phyloP scores from a whole-genome alignment of 495 filamentous ascomycete genomes.

The Bathelium albidoporum region DNA sequence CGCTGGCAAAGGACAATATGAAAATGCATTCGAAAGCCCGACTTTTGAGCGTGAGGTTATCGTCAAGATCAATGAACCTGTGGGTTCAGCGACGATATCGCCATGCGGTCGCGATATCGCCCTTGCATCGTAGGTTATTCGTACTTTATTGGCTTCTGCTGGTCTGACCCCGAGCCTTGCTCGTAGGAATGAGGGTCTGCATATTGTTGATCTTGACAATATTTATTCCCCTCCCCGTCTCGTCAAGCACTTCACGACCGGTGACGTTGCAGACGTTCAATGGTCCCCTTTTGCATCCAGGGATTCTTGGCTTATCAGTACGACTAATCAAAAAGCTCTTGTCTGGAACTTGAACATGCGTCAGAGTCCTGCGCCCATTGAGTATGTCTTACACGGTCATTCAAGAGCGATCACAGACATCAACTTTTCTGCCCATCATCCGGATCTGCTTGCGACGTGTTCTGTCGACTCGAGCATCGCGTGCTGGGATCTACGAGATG shows the following conservation, averaged over 20 bases:
- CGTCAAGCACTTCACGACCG: conserved; percentile 77
- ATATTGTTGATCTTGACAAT: conserved; percentile 88
- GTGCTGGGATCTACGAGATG: conserved; percentile 79
- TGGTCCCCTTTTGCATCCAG: conserved; percentile 89
- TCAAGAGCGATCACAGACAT: conserved; percentile 89
- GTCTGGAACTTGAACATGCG: conserved; percentile 86
- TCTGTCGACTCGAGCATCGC: conserved; percentile 88
- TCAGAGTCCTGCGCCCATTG: conserved; percentile 63
- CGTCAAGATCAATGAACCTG: conserved; percentile 70
- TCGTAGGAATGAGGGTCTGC: conserved; percentile 61
- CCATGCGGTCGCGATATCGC: conserved; percentile 89
- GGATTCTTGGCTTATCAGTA: conserved; percentile 88
- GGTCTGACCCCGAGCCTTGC: conserved; percentile 1
- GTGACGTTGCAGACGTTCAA: conserved; percentile 96
- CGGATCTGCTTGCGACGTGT: conserved; percentile 81
- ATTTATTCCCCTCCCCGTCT: conserved; percentile 81
- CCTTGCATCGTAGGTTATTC: conserved; percentile 60
- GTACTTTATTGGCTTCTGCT: conserved; percentile 14
- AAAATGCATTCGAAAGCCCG: conserved; percentile 61
- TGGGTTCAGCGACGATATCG: conserved; percentile 75
- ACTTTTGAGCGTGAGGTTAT: conserved; percentile 79
- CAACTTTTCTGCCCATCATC: conserved; percentile 90
- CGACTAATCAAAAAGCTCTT: conserved; percentile 87
- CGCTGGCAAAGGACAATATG: not conserved
- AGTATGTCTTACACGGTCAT: conserved; percentile 84